Conservation (phyloP, 148 eudicot species). For the Bassia scoparia region DNA sequence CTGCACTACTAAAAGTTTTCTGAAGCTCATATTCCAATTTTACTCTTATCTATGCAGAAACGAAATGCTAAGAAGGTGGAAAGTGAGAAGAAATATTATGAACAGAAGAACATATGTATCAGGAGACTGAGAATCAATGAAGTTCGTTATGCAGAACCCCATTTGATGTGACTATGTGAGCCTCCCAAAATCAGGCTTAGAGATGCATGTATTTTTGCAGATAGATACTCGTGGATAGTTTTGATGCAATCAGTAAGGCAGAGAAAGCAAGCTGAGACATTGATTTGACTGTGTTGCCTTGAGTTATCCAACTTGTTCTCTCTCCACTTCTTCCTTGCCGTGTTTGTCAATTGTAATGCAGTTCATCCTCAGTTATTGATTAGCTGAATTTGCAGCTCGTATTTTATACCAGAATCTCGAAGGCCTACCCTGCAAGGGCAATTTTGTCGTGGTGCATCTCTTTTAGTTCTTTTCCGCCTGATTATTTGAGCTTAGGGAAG, state of each 20-base stretch:
- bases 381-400: slow-evolving; percentile 11
- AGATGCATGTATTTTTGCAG: slow-evolving; percentile 23
- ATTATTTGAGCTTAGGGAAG: neutral
- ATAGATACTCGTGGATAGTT: slow-evolving; percentile 18
- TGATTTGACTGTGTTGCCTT: neutral
- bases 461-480: neutral
- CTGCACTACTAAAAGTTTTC: neutral
- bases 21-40: neutral
- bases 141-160: slow-evolving; percentile 10
- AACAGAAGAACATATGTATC: slow-evolving; percentile 57
- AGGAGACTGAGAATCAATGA: slow-evolving; percentile 43
- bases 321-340: neutral
- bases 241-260: neutral
- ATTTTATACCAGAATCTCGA: neutral
- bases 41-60: slow-evolving; percentile 46
- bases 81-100: slow-evolving; percentile 78
- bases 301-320: neutral
- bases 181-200: slow-evolving; percentile 9
- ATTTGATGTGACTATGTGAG: neutral
- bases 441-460: slow-evolving; percentile 18
- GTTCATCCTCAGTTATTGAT: neutral
- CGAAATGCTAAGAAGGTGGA: slow-evolving; percentile 79
- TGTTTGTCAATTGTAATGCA: neutral
- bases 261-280: neutral
- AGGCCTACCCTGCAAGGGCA: slow-evolving; percentile 5